phyloP scores from a whole-genome alignment of 345 rosid genomes.

The Populus nigra region DNA sequence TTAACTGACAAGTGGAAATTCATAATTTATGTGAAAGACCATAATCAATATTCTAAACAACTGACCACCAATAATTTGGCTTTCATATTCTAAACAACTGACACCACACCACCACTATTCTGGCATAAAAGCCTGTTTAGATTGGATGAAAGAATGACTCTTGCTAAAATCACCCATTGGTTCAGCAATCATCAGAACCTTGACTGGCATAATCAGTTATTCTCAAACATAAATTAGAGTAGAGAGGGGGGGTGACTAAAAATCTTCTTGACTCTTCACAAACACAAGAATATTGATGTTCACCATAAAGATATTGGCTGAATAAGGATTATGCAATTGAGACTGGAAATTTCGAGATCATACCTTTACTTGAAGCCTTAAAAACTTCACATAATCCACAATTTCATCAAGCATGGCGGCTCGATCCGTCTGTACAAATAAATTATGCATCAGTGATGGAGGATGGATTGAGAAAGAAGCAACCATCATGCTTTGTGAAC shows the following conservation, averaged over 20 bases:
- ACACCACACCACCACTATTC: neutral
- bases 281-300: neutral
- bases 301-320: neutral
- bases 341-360: neutral
- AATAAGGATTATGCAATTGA: neutral
- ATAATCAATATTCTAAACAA: neutral
- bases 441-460: neutral
- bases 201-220: neutral
- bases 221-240: neutral
- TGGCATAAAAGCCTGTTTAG: constrained; percentile 3
- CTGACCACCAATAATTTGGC: constrained; percentile 2
- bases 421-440: constrained; percentile 70
- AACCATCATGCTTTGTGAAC: neutral
- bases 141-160: constrained; percentile 4
- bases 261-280: neutral
- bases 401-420: constrained; percentile 99
- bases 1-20: neutral
- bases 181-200: constrained; percentile 5
- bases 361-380: constrained; percentile 99
- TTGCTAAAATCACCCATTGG: neutral
- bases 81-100: neutral
- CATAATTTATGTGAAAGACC: constrained; percentile 3
- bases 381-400: constrained; percentile 97
- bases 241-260: neutral
- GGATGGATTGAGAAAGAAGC: neutral